phyloP scores from a whole-genome alignment of 805 yeast genomes.

The Metschnikowia gelsemii region DNA sequence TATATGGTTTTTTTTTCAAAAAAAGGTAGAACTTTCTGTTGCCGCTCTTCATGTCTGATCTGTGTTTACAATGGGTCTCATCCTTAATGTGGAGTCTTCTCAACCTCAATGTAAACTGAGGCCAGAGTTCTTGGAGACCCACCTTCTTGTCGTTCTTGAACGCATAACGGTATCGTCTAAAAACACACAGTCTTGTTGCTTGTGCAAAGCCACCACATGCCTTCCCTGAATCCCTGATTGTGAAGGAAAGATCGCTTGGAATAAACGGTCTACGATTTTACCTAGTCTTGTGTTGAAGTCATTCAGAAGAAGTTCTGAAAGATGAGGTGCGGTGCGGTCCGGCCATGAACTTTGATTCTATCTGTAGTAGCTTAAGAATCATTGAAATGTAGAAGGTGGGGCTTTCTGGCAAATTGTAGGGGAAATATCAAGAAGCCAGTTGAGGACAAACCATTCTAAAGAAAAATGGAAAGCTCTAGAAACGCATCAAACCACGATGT shows the following conservation, averaged over 20 bases:
- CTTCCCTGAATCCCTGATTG: slow-evolving; percentile 93
- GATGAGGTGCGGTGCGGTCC: slow-evolving; percentile 84
- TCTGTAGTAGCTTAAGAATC: slow-evolving; percentile 70
- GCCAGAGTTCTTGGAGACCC: slow-evolving; percentile 94
- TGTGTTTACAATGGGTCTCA: slow-evolving; percentile 95
- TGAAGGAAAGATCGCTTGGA: slow-evolving; percentile 90
- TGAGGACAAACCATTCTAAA: no score
- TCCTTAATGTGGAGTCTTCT: slow-evolving; percentile 86
- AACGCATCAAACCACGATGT: no score
- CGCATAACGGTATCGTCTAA: slow-evolving; percentile 90
- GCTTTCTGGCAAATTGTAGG: slow-evolving; percentile 91
- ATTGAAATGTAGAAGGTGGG: slow-evolving; percentile 92
- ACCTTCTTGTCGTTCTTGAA: slow-evolving; percentile 89
- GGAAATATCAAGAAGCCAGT: no score
- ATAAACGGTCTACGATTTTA: slow-evolving; percentile 85
- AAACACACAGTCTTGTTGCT: slow-evolving; percentile 93
- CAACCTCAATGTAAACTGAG: slow-evolving; percentile 88
- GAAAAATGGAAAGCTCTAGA: no score
- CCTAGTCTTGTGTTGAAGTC: slow-evolving; percentile 93
- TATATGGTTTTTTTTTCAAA: no score
- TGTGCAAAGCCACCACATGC: slow-evolving; percentile 92
- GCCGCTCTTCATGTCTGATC: slow-evolving; percentile 94
- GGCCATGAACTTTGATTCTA: slow-evolving; percentile 82
- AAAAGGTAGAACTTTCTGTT: slow-evolving; percentile 87
- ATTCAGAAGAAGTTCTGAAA: slow-evolving; percentile 88